Evolutionary conservation across 2,329 filamentous ascomycete species (phyloP).

Genomic region (Venturia aucupariae): DNA sequence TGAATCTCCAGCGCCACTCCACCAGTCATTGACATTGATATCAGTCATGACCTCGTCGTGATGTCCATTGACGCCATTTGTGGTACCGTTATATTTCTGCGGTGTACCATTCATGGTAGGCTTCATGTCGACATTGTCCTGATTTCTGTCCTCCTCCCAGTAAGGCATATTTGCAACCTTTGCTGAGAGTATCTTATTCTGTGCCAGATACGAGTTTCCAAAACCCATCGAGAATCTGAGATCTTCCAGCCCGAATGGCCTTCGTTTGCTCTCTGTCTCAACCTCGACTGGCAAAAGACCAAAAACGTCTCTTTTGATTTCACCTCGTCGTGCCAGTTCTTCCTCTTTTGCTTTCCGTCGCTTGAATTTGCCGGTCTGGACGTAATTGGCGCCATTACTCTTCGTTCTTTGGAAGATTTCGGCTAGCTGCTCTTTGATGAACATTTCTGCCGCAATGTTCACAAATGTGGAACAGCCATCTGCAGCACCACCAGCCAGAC

Average conservation of each 20-base stretch:
- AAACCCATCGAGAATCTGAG: conserved; percentile 67
- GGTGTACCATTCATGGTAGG: not conserved
- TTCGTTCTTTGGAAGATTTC: conserved; percentile 45
- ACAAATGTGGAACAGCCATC: conserved; percentile 49
- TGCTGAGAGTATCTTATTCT: conserved; percentile 24
- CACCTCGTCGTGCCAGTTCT: conserved; percentile 48
- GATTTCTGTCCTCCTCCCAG: conserved; percentile 5
- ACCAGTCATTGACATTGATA: conserved; percentile 2
- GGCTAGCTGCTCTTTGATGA: conserved; percentile 51
- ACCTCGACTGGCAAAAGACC: conserved; percentile 75
- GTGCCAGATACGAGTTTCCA: conserved; percentile 63
- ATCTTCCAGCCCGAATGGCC: conserved; percentile 68
- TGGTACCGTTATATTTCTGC: not conserved
- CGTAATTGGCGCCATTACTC: conserved; percentile 44
- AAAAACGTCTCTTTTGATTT: conserved; percentile 62
- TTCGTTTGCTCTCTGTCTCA: conserved; percentile 62
- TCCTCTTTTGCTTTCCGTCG: conserved; percentile 69
- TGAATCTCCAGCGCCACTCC: conserved; percentile 4
- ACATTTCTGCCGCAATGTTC: conserved; percentile 52
- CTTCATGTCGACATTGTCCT: not conserved
- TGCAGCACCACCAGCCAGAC: conserved; percentile 44
- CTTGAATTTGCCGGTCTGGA: conserved; percentile 72
- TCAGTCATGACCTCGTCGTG: conserved; percentile 2
- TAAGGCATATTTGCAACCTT: conserved; percentile 7
- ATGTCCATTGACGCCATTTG: conserved; percentile 14